Conservation (phyloP, 441 rosid genomes). For the Populus hybrid region DNA sequence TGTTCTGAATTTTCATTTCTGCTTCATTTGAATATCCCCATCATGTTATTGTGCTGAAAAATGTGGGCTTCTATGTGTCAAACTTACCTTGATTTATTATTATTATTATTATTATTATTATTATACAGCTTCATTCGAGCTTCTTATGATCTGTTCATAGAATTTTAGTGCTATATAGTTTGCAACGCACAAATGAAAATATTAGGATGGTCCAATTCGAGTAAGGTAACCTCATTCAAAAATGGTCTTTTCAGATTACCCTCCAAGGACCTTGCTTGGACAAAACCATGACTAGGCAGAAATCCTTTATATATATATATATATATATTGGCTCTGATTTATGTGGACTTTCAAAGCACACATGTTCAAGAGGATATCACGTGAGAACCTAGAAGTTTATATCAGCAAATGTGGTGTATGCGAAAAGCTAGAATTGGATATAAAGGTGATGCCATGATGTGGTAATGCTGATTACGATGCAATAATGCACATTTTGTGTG, state of each 20-base stretch:
- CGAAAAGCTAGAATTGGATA: not conserved
- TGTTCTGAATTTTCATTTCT: not conserved
- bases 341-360: not conserved
- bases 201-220: not conserved
- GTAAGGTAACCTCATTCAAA: not conserved
- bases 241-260: not conserved
- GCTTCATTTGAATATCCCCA: not conserved
- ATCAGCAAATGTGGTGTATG: not conserved
- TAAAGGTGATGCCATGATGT: not conserved
- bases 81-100: not conserved
- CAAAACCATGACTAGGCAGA: not conserved
- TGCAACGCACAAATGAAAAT: not conserved
- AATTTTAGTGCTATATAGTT: not conserved
- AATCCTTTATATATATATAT: not conserved
- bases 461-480: not conserved
- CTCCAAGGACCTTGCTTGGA: not conserved
- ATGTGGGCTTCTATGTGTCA: not conserved
- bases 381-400: not conserved
- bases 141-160: not conserved
- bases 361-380: not conserved
- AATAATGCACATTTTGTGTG: not conserved
- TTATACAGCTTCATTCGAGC: not conserved
- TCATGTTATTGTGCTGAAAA: not conserved
- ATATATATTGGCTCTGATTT: not conserved
- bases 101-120: not conserved